Conservation (phyloP, 208 protist species). For the Trypanosoma congolense region DNA sequence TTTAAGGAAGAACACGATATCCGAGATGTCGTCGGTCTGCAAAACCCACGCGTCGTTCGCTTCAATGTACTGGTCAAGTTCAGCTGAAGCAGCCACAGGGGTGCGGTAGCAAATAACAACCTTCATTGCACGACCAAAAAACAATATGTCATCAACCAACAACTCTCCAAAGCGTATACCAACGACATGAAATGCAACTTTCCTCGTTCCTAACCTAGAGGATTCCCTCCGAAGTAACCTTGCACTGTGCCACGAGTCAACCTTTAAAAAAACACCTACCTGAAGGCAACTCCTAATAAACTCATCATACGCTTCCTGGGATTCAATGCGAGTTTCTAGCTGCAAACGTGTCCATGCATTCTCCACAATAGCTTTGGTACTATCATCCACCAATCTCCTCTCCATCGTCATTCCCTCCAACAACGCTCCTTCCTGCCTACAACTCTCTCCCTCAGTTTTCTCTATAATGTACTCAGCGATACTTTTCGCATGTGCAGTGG, state of each 20-base stretch:
- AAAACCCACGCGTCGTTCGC: conserved; percentile 61
- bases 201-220: conserved; percentile 54
- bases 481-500: conserved; percentile 10
- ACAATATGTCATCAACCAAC: conserved; percentile 59
- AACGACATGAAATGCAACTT: conserved; percentile 68
- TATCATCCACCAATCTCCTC: conserved; percentile 8
- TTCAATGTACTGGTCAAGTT: conserved; percentile 73
- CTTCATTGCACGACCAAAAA: conserved; percentile 68
- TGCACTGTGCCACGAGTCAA: conserved; percentile 84
- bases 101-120: conserved; percentile 79
- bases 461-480: conserved; percentile 24
- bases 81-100: conserved; percentile 38
- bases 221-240: conserved; percentile 73
- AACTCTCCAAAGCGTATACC: conserved; percentile 78
- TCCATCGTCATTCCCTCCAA: conserved; percentile 2
- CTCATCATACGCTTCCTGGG: conserved; percentile 55
- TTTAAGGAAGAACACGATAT: conserved; percentile 70
- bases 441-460: conserved; percentile 17
- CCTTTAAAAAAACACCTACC: conserved; percentile 81
- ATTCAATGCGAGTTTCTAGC: conserved; percentile 26
- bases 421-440: conserved; percentile 1
- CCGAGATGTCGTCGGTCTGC: conserved; percentile 74
- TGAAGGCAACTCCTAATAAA: conserved; percentile 63
- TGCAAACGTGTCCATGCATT: conserved; percentile 53
- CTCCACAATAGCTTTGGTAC: conserved; percentile 24